phyloP scores from a whole-genome alignment of 371 early-diverging fungal species.

The Capillidium rhysosporum region DNA sequence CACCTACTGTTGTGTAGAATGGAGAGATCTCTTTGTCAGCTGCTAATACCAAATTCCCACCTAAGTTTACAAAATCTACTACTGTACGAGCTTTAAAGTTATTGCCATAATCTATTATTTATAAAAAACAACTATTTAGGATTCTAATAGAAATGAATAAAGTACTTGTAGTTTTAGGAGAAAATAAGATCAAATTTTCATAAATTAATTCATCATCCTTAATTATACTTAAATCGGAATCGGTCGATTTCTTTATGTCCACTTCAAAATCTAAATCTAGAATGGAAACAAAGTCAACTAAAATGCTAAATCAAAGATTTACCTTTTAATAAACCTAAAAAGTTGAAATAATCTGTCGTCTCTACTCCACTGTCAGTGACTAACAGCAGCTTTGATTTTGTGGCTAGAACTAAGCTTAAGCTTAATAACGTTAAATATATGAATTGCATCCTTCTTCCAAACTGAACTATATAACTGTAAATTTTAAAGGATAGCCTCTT shows the following conservation, averaged over 20 bases:
- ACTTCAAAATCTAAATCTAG: constrained; percentile 43
- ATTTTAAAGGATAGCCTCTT: too few relatives aligned
- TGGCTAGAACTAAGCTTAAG: too few relatives aligned
- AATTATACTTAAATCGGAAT: constrained; percentile 17
- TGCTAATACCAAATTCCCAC: constrained; percentile 79
- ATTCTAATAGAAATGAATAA: not conserved
- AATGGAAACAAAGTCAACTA: not conserved
- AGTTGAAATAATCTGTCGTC: too few relatives aligned
- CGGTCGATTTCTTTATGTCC: constrained; percentile 21
- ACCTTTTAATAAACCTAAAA: too few relatives aligned
- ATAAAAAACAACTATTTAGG: not conserved
- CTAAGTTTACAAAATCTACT: constrained; percentile 65
- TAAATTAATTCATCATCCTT: constrained; percentile 28
- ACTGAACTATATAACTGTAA: too few relatives aligned
- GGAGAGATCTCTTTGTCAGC: constrained; percentile 37
- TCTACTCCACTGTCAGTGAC: too few relatives aligned
- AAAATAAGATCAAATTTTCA: constrained; percentile 50
- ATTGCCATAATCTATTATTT: constrained; percentile 18
- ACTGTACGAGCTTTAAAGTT: constrained; percentile 29
- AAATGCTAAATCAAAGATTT: not conserved
- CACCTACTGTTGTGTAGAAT: constrained; percentile 49
- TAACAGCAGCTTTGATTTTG: too few relatives aligned
- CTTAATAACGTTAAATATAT: too few relatives aligned
- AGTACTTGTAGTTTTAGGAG: constrained; percentile 39
- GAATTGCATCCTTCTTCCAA: too few relatives aligned